phyloP scores from a whole-genome alignment of 495 filamentous ascomycete genomes.

The Podospora pseudoanserina region DNA sequence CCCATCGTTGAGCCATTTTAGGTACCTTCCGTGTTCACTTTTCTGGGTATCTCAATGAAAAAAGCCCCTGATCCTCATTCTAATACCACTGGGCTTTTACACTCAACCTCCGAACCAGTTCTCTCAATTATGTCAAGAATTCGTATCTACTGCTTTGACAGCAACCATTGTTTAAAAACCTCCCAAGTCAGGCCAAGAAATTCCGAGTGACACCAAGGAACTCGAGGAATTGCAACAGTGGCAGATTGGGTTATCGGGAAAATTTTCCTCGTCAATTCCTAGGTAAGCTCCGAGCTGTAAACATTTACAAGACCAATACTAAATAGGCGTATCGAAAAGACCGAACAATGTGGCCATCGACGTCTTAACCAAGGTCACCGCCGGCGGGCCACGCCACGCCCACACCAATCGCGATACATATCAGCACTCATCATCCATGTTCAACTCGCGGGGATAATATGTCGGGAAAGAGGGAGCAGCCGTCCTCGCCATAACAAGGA shows the following conservation, averaged over 20 bases:
- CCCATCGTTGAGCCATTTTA: too few relatives aligned
- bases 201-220: not conserved
- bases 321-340: not conserved
- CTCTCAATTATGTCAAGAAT: too few relatives aligned
- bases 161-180: not conserved
- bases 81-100: too few relatives aligned
- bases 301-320: not conserved
- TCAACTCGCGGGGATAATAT: not conserved
- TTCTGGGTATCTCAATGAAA: too few relatives aligned
- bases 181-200: not conserved
- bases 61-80: too few relatives aligned
- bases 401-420: not conserved
- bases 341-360: not conserved
- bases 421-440: not conserved
- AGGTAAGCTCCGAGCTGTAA: not conserved
- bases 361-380: not conserved
- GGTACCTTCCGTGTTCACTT: too few relatives aligned
- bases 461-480: not conserved
- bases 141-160: not conserved
- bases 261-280: not conserved
- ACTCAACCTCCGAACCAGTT: too few relatives aligned
- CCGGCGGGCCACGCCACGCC: not conserved
- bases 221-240: not conserved
- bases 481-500: not conserved
- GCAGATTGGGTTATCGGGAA: not conserved